These are phyloP conservation scores for Solanum microdontum DNA, from an alignment of 257 asterid species.

Conservation along the genomic window DNA sequence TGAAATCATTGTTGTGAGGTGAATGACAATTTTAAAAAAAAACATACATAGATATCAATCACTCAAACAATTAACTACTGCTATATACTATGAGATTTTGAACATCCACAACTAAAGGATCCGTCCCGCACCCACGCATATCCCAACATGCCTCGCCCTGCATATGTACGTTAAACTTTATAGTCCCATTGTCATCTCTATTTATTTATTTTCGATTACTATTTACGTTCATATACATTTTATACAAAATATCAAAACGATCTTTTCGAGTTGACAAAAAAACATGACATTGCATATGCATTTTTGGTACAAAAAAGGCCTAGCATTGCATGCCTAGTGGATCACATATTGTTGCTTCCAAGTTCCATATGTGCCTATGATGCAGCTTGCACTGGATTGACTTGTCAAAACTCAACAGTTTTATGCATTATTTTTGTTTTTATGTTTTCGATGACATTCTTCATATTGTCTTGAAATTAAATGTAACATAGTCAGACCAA, in stretches of 20 bases:
- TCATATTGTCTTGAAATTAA: neutral
- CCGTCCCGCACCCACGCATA: neutral
- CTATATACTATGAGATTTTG: no score
- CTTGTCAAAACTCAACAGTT: neutral
- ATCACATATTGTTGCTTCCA: neutral
- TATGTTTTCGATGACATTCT: neutral
- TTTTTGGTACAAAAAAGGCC: neutral
- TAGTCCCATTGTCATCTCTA: neutral
- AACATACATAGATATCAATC: no score
- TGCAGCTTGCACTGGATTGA: neutral
- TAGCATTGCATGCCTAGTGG: neutral
- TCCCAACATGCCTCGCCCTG: neutral
- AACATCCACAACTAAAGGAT: no score
- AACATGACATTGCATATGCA: neutral
- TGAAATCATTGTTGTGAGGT: no score
- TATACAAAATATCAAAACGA: neutral
- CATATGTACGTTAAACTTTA: neutral
- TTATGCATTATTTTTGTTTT: neutral
- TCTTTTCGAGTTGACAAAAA: neutral
- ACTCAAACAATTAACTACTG: no score
- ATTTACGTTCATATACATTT: neutral
- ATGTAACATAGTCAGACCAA: no score
- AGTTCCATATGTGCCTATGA: neutral
- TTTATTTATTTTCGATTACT: no score
- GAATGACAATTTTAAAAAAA: no score